phyloP scores from a whole-genome alignment of 2,329 filamentous ascomycete species.

The Colletotrichum lentis region DNA sequence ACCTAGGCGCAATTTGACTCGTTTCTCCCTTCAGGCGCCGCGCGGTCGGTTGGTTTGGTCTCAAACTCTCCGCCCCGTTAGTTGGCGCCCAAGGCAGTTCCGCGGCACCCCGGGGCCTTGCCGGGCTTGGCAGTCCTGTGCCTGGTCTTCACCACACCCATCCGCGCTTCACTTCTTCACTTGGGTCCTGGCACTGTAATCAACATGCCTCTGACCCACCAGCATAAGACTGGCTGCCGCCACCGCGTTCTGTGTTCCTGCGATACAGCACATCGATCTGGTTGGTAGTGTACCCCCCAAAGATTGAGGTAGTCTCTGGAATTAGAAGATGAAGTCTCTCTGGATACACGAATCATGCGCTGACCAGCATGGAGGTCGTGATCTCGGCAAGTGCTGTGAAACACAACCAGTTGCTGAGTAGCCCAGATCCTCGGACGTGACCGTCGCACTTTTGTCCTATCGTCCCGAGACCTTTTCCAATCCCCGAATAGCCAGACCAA shows the following conservation, averaged over 20 bases:
- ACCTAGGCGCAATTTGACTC: constrained; percentile 6
- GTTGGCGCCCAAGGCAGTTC: not conserved
- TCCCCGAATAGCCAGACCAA: constrained; percentile 13
- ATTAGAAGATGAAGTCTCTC: constrained; percentile 23
- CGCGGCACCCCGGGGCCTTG: not conserved
- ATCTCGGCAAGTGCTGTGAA: constrained; percentile 4
- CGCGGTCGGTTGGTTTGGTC: constrained; percentile 6
- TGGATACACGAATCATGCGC: constrained; percentile 9
- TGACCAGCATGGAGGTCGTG: not conserved
- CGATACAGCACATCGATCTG: not conserved
- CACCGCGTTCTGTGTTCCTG: too few species aligned
- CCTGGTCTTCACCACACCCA: not conserved
- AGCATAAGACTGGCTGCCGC: not conserved
- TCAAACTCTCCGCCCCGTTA: not conserved
- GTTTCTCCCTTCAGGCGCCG: not conserved
- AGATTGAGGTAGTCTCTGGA: not conserved
- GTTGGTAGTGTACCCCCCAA: not conserved
- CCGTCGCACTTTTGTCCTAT: not conserved
- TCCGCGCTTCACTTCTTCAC: not conserved
- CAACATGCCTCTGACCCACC: not conserved
- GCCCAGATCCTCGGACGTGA: not conserved
- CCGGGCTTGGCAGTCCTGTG: constrained; percentile 14
- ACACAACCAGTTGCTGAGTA: not conserved
- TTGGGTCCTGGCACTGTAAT: not conserved
- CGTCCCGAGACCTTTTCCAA: not conserved